Conservation (phyloP, 208 protist species). For the Naegleria gruberi region DNA sequence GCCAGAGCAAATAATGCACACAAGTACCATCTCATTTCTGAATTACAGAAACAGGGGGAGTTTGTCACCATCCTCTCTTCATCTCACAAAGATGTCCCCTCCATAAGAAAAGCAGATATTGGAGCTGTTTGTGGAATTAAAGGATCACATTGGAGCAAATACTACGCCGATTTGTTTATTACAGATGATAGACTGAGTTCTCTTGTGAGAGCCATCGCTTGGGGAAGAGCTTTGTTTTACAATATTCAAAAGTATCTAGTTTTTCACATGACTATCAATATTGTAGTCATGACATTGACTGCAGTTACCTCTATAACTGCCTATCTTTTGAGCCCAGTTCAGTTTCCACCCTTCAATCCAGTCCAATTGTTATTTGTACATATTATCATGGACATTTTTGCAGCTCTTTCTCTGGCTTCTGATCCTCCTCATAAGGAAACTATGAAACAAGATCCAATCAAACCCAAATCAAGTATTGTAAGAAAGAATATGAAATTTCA, state of each 20-base stretch:
- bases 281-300: background rate
- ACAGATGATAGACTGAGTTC: background rate
- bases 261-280: background rate
- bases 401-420: background rate
- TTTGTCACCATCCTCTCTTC: background rate
- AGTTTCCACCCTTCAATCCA: background rate
- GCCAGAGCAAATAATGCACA: background rate
- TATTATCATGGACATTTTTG: background rate
- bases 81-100: background rate
- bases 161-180: background rate
- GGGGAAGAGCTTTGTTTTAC: background rate
- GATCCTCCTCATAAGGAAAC: background rate
- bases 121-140: background rate
- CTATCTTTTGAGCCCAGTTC: background rate
- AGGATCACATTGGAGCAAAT: background rate
- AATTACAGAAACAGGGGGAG: background rate
- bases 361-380: background rate
- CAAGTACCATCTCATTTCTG: background rate
- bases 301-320: background rate
- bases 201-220: background rate
- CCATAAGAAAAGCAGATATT: background rate
- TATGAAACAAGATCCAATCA: background rate
- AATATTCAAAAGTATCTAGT: background rate
- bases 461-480: background rate
- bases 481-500: background rate